Conservation (phyloP, 208 protist species). For the Leishmania aethiopica region DNA sequence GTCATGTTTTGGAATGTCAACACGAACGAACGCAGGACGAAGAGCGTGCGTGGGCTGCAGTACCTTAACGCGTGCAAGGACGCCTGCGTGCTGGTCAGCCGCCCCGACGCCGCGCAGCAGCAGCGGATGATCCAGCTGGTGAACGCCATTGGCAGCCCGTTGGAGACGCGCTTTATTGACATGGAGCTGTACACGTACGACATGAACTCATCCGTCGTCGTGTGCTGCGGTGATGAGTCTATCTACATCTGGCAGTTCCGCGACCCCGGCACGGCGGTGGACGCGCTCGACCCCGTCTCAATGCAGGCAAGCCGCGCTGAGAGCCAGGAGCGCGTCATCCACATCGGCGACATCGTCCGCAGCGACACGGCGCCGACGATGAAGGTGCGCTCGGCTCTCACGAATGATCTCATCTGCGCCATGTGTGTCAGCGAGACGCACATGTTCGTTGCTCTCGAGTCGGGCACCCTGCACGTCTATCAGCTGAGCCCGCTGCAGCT, state of each 20-base stretch:
- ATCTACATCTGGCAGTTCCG: slow-evolving; percentile 97
- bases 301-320: slow-evolving; percentile 78
- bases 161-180: slow-evolving; percentile 93
- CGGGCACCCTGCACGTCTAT: slow-evolving; percentile 90
- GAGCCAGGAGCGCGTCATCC: slow-evolving; percentile 81
- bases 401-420: slow-evolving; percentile 93
- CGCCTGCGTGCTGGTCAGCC: slow-evolving; percentile 90
- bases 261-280: slow-evolving; percentile 69
- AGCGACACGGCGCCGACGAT: slow-evolving; percentile 53
- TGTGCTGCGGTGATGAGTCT: slow-evolving; percentile 90
- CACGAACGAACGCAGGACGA: slow-evolving; percentile 90
- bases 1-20: slow-evolving; percentile 96
- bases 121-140: slow-evolving; percentile 91
- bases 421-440: slow-evolving; percentile 80
- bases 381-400: slow-evolving; percentile 69
- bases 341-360: slow-evolving; percentile 93
- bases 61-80: slow-evolving; percentile 77
- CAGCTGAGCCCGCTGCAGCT: slow-evolving; percentile 84
- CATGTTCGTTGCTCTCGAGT: slow-evolving; percentile 91
- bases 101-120: slow-evolving; percentile 48
- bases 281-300: slow-evolving; percentile 83
- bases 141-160: slow-evolving; percentile 94
- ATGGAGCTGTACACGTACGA: slow-evolving; percentile 87
- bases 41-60: slow-evolving; percentile 89
- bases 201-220: slow-evolving; percentile 94